Evolutionary conservation across 2,329 filamentous ascomycete species (phyloP).

Genomic region (Emergomyces orientalis): DNA sequence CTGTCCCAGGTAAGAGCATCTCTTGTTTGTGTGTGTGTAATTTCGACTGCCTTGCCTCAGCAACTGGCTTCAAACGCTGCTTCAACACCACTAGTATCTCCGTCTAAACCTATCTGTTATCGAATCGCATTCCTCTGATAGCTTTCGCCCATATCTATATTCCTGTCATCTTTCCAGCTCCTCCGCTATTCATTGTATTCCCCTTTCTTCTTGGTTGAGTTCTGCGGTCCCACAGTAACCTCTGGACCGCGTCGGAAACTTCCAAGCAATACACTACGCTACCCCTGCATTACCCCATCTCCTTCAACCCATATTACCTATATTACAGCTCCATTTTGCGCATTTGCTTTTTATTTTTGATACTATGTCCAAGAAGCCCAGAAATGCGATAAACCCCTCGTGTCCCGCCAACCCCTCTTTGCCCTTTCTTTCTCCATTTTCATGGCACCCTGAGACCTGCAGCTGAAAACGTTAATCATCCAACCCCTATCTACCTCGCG

Average conservation of each 20-base stretch:
- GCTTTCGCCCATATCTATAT: not conserved
- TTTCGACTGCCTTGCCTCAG: not conserved
- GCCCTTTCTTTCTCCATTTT: not conserved
- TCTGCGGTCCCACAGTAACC: slow-evolving; percentile 5
- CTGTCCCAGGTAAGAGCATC: not conserved
- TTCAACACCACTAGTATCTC: not conserved
- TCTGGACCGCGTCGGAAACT: slow-evolving; percentile 2
- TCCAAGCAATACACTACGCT: not conserved
- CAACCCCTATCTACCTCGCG: not conserved
- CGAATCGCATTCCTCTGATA: not conserved
- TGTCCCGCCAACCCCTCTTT: not conserved
- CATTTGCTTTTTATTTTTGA: not conserved
- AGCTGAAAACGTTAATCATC: not conserved
- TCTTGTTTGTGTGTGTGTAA: slow-evolving; percentile 6
- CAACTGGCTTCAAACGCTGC: not conserved
- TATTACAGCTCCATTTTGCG: not conserved
- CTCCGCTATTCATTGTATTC: not conserved
- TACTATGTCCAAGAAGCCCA: not conserved
- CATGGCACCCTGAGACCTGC: not conserved
- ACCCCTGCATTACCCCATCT: not conserved
- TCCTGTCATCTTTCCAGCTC: not conserved
- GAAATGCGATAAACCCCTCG: not conserved
- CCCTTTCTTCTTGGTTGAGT: not conserved
- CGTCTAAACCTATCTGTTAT: not conserved
- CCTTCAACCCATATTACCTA: not conserved